Base-by-base conservation (phyloP, 163 green algal genomes). In the Trebouxiophyceae sp. region DNA sequence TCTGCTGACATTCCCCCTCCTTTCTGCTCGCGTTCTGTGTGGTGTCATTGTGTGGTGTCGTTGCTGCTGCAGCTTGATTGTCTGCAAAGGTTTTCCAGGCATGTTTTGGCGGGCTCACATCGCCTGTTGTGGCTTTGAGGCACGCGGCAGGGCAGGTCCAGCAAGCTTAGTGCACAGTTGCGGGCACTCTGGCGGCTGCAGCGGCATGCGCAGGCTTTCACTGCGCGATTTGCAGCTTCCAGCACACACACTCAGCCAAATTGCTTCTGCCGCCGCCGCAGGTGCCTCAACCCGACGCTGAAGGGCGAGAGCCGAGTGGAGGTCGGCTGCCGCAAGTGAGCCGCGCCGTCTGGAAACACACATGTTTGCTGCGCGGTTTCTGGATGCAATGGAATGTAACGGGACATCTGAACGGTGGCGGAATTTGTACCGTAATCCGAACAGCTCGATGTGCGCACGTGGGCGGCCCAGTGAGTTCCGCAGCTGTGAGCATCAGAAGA, bases 201-300 rank as follows among this genome's bases (percentile, higher is more conserved):
- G n/a, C n/a, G n/a, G n/a, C n/a, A n/a, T n/a, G n/a, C n/a, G n/a
- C n/a, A n/a, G n/a, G n/a, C n/a, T n/a, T n/a, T n/a, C n/a, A 24
- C 22, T 62, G 56, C 26, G 20, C 5, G 7, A 62, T 22, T 24
- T 62, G 56, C 61, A 47, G n/a, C n/a, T n/a, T n/a, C n/a, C n/a
- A n/a, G n/a, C n/a, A n/a, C n/a, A n/a, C n/a, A n/a, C n/a, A n/a
- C n/a, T n/a, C n/a, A n/a, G n/a, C n/a, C n/a, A n/a, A n/a, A 29
- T 54, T 28, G 3, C 33, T 4, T 24, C 22, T 68, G 47, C 20
- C 1, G 22, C 24, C 4, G 22, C 30, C 44, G 66, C 66, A 72
- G 66, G 66, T 73, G 66, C 59, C 29, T 61, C 5, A 84, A 84
- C 63, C 77, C 77, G n/a, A 83, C 73, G 5, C 59, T 84, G 24